Evolutionary conservation across 257 asterid species (phyloP).

Genomic region (Nicotiana attenuata): DNA sequence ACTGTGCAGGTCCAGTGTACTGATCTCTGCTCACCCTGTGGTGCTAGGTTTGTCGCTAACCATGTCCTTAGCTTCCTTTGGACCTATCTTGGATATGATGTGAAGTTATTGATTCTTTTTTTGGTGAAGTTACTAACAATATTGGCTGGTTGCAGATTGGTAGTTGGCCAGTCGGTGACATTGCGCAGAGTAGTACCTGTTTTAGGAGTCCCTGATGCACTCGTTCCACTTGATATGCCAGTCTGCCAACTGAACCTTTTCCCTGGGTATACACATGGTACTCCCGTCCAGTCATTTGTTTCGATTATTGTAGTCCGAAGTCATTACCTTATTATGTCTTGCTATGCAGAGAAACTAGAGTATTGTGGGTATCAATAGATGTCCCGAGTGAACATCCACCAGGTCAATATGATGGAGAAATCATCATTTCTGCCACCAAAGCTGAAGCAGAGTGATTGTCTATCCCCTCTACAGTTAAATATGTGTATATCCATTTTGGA

Average conservation of each 20-base stretch:
- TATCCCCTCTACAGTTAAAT: slow-evolving; percentile 34
- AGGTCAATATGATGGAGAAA: slow-evolving; percentile 94
- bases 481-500: slow-evolving; percentile 16
- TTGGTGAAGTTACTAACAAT: slow-evolving; percentile 9
- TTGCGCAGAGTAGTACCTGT: slow-evolving; percentile 81
- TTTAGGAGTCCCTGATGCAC: slow-evolving; percentile 96
- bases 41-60: slow-evolving; percentile 64
- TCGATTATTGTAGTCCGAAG: background rate
- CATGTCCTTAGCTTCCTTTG: slow-evolving; percentile 5
- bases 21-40: slow-evolving; percentile 76
- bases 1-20: slow-evolving; percentile 68
- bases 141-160: slow-evolving; percentile 48
- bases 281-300: background rate
- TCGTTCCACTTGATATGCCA: slow-evolving; percentile 89
- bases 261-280: slow-evolving; percentile 62
- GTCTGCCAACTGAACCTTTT: slow-evolving; percentile 52
- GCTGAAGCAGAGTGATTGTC: slow-evolving; percentile 71
- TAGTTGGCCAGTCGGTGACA: slow-evolving; percentile 74
- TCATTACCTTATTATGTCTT: slow-evolving; percentile 7
- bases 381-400: slow-evolving; percentile 83
- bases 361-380: slow-evolving; percentile 78
- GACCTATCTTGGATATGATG: slow-evolving; percentile 10
- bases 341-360: slow-evolving; percentile 73
- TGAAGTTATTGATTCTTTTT: background rate
- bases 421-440: slow-evolving; percentile 71